Percentiles rank a stretch among this genome's conserved stretches.
Conservation (phyloP, 805 yeast species). For the Yarrowia divulgata region DNA sequence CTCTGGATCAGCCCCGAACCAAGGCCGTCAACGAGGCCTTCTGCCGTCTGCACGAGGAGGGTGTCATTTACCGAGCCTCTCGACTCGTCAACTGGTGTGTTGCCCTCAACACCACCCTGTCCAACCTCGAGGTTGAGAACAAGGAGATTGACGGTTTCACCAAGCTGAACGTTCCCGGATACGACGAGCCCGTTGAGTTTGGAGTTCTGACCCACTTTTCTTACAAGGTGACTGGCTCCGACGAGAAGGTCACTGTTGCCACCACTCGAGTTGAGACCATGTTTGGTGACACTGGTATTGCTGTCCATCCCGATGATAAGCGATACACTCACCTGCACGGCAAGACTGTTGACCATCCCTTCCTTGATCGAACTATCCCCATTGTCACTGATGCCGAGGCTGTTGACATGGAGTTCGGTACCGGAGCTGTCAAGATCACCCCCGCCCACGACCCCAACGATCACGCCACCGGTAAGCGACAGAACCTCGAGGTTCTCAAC, state of each 20-base stretch:
- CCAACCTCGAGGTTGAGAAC: slow-evolving; percentile 95
- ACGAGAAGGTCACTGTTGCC: slow-evolving; percentile 89
- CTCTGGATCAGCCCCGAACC: slow-evolving; percentile 78
- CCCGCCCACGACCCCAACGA: slow-evolving; percentile 99
- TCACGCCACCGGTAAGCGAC: slow-evolving; percentile 95
- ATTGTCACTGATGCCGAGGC: slow-evolving; percentile 90
- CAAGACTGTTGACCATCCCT: slow-evolving; percentile 88
- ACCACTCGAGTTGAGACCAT: slow-evolving; percentile 99
- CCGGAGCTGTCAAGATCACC: slow-evolving; percentile 99
- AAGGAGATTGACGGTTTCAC: slow-evolving; percentile 87
- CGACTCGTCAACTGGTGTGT: slow-evolving; percentile 97
- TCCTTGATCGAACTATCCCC: slow-evolving; percentile 83
- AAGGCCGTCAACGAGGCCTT: slow-evolving; percentile 90
- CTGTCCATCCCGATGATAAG: slow-evolving; percentile 94
- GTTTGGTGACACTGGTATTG: slow-evolving; percentile 97
- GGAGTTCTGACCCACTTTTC: slow-evolving; percentile 97
- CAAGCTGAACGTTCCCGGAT: slow-evolving; percentile 82
- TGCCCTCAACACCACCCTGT: slow-evolving; percentile 90
- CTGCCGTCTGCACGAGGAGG: slow-evolving; percentile 90
- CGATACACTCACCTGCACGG: slow-evolving; percentile 96
- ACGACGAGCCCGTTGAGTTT: slow-evolving; percentile 88
- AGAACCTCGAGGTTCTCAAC: slow-evolving; percentile 84
- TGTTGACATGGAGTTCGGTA: slow-evolving; percentile 99
- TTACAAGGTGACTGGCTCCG: slow-evolving; percentile 83
- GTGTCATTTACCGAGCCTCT: slow-evolving; percentile 90